phyloP scores from a whole-genome alignment of 164 flowering plant species.

The Berberis vulgaris region DNA sequence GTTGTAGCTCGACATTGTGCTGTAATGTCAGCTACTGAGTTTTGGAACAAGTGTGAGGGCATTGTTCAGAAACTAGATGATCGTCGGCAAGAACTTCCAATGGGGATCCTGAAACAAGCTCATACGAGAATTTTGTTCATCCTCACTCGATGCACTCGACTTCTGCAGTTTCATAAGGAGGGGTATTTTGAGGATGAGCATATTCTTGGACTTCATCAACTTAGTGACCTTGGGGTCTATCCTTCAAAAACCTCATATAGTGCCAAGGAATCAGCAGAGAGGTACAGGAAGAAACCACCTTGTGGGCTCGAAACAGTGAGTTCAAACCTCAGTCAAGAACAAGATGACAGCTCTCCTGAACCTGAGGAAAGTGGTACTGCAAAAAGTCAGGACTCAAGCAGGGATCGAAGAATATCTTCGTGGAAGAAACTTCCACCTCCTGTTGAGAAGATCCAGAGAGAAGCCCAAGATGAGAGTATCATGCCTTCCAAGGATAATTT shows the following conservation, averaged over 20 bases:
- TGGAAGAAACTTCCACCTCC: constrained; percentile 93
- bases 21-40: constrained; percentile 72
- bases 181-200: constrained; percentile 61
- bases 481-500: constrained; percentile 28
- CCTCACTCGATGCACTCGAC: constrained; percentile 86
- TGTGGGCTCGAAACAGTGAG: constrained; percentile 24
- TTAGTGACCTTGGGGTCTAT: constrained; percentile 93
- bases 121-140: constrained; percentile 87
- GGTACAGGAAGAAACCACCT: constrained; percentile 24
- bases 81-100: constrained; percentile 80
- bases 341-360: constrained; percentile 25
- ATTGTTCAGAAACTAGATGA: constrained; percentile 93
- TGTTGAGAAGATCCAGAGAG: constrained; percentile 51
- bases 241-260: constrained; percentile 24
- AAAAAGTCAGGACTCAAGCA: constrained; percentile 60
- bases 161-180: constrained; percentile 92
- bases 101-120: constrained; percentile 75
- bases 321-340: constrained; percentile 21
- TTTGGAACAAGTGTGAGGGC: constrained; percentile 85
- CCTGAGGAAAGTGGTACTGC: constrained; percentile 52
- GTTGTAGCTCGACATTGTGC: constrained; percentile 71
- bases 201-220: constrained; percentile 67
- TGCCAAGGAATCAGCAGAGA: constrained; percentile 30
- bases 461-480: constrained; percentile 32
- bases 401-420: constrained; percentile 69